A percentile compares a stretch with the other conserved stretches of the same genome.
phyloP scores from a whole-genome alignment of 768 basidiomycete species.

The Hypholoma sublateritium region DNA sequence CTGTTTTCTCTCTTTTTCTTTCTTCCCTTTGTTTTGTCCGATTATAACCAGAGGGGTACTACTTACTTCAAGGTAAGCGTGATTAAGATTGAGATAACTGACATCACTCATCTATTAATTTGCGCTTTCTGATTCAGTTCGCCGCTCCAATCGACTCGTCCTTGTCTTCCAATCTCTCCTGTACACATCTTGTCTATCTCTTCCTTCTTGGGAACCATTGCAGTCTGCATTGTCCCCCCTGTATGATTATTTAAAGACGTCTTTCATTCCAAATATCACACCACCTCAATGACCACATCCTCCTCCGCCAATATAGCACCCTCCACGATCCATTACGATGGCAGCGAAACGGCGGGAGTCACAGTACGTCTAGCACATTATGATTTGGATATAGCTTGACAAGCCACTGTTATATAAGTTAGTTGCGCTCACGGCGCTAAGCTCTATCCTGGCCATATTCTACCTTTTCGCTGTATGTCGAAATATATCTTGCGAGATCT shows the following conservation, averaged over 20 bases:
- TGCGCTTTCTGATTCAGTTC: no score
- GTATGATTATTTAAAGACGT: neutral
- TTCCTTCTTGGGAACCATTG: no score
- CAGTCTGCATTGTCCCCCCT: no score
- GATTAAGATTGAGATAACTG: no score
- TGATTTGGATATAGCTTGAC: neutral
- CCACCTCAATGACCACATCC: neutral
- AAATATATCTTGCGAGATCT: neutral
- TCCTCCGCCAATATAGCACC: neutral
- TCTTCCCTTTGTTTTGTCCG: neutral
- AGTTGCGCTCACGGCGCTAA: constrained; percentile 13
- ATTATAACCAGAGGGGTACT: neutral
- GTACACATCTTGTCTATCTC: no score
- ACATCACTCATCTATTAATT: no score
- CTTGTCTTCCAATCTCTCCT: no score
- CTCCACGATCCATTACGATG: constrained; percentile 5
- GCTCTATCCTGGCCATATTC: constrained; percentile 13
- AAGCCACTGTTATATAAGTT: neutral
- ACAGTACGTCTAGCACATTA: constrained; percentile 5
- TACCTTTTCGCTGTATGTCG: constrained; percentile 14
- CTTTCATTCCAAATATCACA: neutral
- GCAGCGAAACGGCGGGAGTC: constrained; percentile 14
- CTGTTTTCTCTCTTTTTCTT: neutral
- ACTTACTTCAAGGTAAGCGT: neutral
- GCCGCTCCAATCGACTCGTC: no score